phyloP scores from a whole-genome alignment of 1,284 basidiomycete species.

The Microbotryum intermedium region DNA sequence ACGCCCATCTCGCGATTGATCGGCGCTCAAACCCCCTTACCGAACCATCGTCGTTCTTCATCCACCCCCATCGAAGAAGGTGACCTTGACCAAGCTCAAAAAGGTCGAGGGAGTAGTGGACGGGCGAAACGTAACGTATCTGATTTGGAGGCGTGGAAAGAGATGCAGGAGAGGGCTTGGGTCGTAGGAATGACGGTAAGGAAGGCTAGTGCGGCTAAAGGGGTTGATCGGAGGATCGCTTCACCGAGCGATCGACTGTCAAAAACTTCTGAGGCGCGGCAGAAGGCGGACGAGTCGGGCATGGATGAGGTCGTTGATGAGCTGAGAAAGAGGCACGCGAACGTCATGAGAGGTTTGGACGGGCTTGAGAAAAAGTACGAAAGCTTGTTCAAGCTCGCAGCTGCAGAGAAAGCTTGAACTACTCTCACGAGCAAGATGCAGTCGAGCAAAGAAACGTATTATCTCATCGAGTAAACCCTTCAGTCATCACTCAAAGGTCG shows the following conservation, averaged over 20 bases:
- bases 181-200: conserved; percentile 12
- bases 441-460: no score
- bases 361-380: conserved; percentile 22
- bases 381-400: conserved; percentile 13
- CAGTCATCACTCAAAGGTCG: no score
- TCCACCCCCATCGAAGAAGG: neutral
- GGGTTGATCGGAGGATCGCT: no score
- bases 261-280: neutral
- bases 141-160: conserved; percentile 27
- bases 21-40: conserved; percentile 2
- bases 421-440: no score
- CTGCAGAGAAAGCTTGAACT: neutral
- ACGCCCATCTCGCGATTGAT: neutral
- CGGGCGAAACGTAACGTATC: conserved; percentile 1
- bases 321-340: conserved; percentile 19
- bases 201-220: conserved; percentile 4
- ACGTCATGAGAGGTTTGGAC: conserved; percentile 15
- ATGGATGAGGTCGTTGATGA: neutral
- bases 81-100: neutral
- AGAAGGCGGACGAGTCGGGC: neutral
- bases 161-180: conserved; percentile 31
- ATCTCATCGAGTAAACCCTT: no score
- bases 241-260: neutral
- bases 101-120: neutral
- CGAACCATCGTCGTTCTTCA: neutral